These are phyloP conservation scores for Lactarius deliciosus DNA, from an alignment of 768 basidiomycete genomes.

Conservation along the genomic window DNA sequence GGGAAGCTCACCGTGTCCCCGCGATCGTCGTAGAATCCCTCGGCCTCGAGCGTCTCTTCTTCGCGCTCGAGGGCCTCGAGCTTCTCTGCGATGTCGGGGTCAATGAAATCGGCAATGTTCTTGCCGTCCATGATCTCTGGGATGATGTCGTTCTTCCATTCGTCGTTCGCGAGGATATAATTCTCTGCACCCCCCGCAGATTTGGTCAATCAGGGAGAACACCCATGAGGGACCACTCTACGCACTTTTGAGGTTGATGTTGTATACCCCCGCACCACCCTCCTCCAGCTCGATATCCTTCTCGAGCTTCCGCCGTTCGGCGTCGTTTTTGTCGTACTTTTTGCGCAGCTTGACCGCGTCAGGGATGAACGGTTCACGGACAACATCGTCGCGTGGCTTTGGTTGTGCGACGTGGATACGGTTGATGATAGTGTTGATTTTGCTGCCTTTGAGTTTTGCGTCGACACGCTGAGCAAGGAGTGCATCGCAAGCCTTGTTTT, in stretches of 20 bases:
- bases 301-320: conserved; percentile 69
- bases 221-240: conserved; percentile 22
- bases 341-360: conserved; percentile 71
- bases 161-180: conserved; percentile 83
- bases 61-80: conserved; percentile 96
- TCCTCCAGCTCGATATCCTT: conserved; percentile 82
- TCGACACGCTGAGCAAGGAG: conserved; percentile 95
- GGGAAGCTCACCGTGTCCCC: conserved; percentile 68
- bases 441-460: conserved; percentile 87
- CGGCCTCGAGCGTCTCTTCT: conserved; percentile 89
- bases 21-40: conserved; percentile 93
- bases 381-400: conserved; percentile 85
- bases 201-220: background rate
- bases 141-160: conserved; percentile 96
- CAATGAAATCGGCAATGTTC: conserved; percentile 98
- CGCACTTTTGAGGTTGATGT: conserved; percentile 86
- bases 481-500: conserved; percentile 93
- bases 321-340: conserved; percentile 87
- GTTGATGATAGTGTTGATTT: conserved; percentile 91
- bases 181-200: conserved; percentile 55
- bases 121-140: conserved; percentile 99
- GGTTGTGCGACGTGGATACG: conserved; percentile 95
- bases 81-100: conserved; percentile 95
- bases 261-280: conserved; percentile 90
- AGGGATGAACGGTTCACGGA: conserved; percentile 86